Conservation (phyloP, 1,284 basidiomycete species). For the Hymenochaete sp. region DNA sequence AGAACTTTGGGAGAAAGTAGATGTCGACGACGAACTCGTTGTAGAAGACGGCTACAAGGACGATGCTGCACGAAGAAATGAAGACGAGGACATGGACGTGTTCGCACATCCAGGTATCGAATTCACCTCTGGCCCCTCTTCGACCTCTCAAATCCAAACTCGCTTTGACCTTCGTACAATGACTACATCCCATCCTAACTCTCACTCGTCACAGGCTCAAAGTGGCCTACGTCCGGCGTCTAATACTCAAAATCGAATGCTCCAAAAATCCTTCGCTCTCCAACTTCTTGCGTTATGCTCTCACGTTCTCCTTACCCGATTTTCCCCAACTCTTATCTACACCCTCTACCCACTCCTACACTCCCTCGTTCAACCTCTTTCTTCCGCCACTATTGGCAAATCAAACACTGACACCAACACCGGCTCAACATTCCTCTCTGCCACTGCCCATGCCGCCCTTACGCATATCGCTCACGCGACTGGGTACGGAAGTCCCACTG, state of each 20-base stretch:
- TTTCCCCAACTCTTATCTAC: constrained; percentile 68
- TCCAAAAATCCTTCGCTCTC: constrained; percentile 57
- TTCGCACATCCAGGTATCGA: constrained; percentile 36
- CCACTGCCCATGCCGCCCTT: constrained; percentile 65
- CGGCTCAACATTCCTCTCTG: constrained; percentile 54
- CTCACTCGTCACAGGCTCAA: constrained; percentile 11
- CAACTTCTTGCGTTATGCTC: constrained; percentile 66
- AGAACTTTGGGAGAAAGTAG: constrained; percentile 58
- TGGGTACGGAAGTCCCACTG: constrained; percentile 77
- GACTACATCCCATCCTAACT: too few relatives aligned
- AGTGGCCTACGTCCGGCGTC: constrained; percentile 11
- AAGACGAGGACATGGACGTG: constrained; percentile 25
- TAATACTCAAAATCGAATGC: constrained; percentile 36
- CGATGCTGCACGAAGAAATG: constrained; percentile 10
- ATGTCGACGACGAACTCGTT: constrained; percentile 21
- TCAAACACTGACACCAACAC: too few relatives aligned
- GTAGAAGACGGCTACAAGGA: constrained; percentile 17
- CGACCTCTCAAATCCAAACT: constrained; percentile 25
- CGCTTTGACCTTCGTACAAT: constrained; percentile 12
- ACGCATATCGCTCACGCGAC: constrained; percentile 57
- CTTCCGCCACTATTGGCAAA: not conserved
- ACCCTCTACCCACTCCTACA: constrained; percentile 79
- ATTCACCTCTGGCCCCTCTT: constrained; percentile 51
- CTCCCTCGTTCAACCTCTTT: constrained; percentile 63
- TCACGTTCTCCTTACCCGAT: constrained; percentile 54